phyloP scores from a whole-genome alignment of 768 basidiomycete species.

The Cyclocybe cylindracea region DNA sequence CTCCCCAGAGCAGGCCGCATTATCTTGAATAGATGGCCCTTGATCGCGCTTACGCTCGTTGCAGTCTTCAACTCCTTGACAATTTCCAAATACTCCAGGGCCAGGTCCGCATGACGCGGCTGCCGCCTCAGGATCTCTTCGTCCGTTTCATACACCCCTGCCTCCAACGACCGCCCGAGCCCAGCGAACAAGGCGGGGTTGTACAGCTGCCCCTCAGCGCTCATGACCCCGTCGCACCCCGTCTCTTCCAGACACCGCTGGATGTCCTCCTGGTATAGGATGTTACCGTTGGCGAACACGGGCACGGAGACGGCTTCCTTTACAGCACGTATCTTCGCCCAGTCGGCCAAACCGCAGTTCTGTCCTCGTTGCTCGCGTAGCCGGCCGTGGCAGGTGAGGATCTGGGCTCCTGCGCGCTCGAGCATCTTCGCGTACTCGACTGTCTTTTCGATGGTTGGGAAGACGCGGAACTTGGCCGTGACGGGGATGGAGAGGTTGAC shows the following conservation, averaged over 20 bases:
- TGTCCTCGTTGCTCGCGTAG: constrained; percentile 91
- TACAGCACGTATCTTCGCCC: constrained; percentile 87
- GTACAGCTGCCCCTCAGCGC: constrained; percentile 92
- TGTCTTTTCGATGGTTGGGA: constrained; percentile 82
- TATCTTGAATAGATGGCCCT: constrained; percentile 92
- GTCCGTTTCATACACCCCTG: constrained; percentile 26
- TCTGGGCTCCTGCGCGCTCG: constrained; percentile 92
- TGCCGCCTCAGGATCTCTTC: constrained; percentile 44
- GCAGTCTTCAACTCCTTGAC: constrained; percentile 69
- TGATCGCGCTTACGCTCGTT: constrained; percentile 75
- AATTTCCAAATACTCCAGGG: constrained; percentile 85
- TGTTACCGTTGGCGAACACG: constrained; percentile 96
- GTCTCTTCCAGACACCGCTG: constrained; percentile 77
- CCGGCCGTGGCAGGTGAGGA: constrained; percentile 92
- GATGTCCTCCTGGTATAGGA: constrained; percentile 86
- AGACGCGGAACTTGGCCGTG: constrained; percentile 95
- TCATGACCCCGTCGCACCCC: constrained; percentile 92
- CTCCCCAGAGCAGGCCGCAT: constrained; percentile 72
- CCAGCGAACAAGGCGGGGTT: constrained; percentile 80
- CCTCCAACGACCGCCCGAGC: constrained; percentile 21
- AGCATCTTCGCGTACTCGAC: constrained; percentile 96
- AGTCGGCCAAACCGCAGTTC: constrained; percentile 82
- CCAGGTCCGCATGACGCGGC: constrained; percentile 63
- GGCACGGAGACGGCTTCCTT: constrained; percentile 89
- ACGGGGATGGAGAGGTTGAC: constrained; percentile 86